phyloP scores from a whole-genome alignment of 1,139 yeast genomes.

The Cylindricascospora bacillispora region DNA sequence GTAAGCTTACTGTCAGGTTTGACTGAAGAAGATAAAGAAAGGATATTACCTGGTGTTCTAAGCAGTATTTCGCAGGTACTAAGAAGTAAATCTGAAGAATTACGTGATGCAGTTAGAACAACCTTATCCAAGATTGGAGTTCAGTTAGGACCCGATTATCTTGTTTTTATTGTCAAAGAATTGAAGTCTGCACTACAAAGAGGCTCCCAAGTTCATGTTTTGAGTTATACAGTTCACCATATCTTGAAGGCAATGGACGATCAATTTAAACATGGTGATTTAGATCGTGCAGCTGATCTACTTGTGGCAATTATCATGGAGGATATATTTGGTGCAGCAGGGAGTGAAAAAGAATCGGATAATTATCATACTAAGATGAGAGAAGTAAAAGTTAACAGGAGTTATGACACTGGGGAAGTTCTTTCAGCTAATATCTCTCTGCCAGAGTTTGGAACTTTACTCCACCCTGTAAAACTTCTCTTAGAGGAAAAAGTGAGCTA shows the following conservation, averaged over 20 bases:
- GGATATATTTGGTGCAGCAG: slow-evolving; percentile 84
- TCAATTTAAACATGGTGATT: slow-evolving; percentile 50
- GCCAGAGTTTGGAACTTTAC: slow-evolving; percentile 42
- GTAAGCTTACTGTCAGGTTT: slow-evolving; percentile 59
- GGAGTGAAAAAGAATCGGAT: slow-evolving; percentile 90
- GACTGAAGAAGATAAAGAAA: slow-evolving; percentile 40
- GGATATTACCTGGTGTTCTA: slow-evolving; percentile 66
- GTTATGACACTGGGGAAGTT: slow-evolving; percentile 79
- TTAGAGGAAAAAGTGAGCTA: slow-evolving; percentile 52
- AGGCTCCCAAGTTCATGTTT: slow-evolving; percentile 90
- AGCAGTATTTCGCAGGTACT: slow-evolving; percentile 80
- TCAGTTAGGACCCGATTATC: slow-evolving; percentile 59
- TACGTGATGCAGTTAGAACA: slow-evolving; percentile 78
- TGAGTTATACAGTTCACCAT: slow-evolving; percentile 77
- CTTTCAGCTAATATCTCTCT: slow-evolving; percentile 56
- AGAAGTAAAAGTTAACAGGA: slow-evolving; percentile 81
- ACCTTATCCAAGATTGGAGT: slow-evolving; percentile 54
- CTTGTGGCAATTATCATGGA: slow-evolving; percentile 75
- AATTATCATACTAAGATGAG: slow-evolving; percentile 79
- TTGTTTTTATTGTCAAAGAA: slow-evolving; percentile 65
- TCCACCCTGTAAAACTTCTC: slow-evolving; percentile 58
- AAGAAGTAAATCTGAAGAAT: slow-evolving; percentile 75
- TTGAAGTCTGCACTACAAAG: slow-evolving; percentile 66
- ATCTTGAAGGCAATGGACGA: slow-evolving; percentile 44
- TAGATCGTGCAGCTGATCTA: slow-evolving; percentile 53